Conservation (phyloP, 305 asterid species). For the Fraxinus sp. region DNA sequence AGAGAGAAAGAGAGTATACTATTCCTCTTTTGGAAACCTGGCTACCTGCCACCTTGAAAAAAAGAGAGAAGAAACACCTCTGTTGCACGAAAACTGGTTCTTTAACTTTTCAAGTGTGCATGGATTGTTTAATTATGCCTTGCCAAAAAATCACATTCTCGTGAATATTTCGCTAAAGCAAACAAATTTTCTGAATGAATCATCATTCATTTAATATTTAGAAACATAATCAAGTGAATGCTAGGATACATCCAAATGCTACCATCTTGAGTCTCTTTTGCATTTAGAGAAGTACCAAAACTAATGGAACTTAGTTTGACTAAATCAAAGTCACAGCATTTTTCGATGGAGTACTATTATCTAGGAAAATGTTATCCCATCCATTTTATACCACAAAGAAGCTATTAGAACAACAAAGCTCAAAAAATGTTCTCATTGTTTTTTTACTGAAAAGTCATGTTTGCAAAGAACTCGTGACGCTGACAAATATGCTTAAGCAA, state of each 20-base stretch:
- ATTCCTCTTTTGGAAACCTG: neutral
- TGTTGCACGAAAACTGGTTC: neutral
- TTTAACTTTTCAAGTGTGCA: neutral
- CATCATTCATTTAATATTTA: neutral
- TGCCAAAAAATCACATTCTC: neutral
- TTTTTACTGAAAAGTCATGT: neutral
- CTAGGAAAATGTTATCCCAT: neutral
- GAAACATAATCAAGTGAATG: neutral
- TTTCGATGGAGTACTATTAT: conserved; percentile 4
- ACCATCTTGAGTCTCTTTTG: neutral
- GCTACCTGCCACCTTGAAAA: neutral
- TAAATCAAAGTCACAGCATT: neutral
- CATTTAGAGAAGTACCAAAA: neutral
- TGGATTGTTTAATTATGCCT: neutral
- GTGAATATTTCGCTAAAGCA: neutral
- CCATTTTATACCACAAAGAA: conserved; percentile 10
- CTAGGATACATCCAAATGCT: neutral
- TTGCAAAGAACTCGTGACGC: neutral
- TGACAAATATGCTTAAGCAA: neutral
- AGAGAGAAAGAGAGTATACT: neutral
- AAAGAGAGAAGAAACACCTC: neutral
- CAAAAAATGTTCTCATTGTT: neutral
- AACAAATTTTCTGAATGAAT: neutral
- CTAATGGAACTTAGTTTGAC: neutral
- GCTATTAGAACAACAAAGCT: neutral